Base-by-base conservation (phyloP, 768 basidiomycete species). In the Agaricus blazei region DNA sequence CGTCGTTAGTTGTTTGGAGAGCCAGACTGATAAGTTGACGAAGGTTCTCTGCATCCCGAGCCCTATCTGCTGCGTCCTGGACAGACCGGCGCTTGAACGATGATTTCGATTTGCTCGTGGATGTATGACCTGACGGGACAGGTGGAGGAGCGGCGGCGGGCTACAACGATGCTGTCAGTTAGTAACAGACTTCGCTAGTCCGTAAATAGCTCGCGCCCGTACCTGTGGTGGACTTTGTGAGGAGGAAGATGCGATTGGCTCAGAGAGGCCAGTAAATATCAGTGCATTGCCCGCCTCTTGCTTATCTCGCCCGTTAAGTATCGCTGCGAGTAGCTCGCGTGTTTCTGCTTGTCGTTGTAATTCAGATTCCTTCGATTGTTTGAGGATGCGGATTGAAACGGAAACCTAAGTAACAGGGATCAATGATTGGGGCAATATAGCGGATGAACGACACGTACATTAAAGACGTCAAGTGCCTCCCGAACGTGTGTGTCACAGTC, bases 11-110 rank as follows among this genome's bases (percentile, higher is more conserved):
- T 6, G 79, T 72, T 50, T 75, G 72, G 27, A 88, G 69, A 12
- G 86, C 85, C 1, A 65, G 67, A 5, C 79, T 77, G 75, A 91
- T 78, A 48, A 87, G 75, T 56, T 72, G 69, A 1, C 84, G 71
- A 14, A 90, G 70, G 49, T 85, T 80, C 4, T 72, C 76, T 29
- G 73, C 66, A 66, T 90, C 90, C 34, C 66, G 65, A 9, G 71
- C 74, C 9, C 67, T 67, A 64, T 89, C 88, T 12, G 62, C 45
- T 1, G 64, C 58, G 43, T 73, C 70, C 58, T 73, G 72, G 8
- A 55, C 48, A 12, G 52, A 54, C 27, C 70, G 68, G 8, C 70
- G 60, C 50, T n/a, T 61, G 57, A n/a, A 65, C 56, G 15, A 61
- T 59, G 50, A 63, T 63, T 40, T 53, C 52, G 19, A 63, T 62